phyloP scores from a whole-genome alignment of 148 eudicot species.

The Diospyros kaki region DNA sequence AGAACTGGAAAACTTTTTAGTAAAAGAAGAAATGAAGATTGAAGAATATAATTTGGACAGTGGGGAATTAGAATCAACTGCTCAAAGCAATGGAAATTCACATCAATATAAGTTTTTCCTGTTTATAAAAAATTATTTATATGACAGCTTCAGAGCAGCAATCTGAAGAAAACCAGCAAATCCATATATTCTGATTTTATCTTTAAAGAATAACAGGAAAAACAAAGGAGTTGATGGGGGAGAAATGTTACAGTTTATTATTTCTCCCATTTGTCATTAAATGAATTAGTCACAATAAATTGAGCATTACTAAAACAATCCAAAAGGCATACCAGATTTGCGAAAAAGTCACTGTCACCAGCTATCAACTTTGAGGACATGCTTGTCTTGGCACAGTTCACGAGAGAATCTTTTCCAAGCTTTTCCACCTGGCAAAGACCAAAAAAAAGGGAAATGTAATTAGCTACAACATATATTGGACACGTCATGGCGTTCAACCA shows the following conservation, averaged over 20 bases:
- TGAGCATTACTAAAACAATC: not conserved
- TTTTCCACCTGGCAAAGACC: slow-evolving; percentile 63
- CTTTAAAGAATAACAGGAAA: not conserved
- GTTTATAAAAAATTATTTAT: not conserved
- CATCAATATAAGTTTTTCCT: not conserved
- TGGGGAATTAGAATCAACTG: not conserved
- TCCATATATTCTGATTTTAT: not conserved
- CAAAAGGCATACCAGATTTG: slow-evolving; percentile 54
- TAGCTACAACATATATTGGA: slow-evolving; percentile 3
- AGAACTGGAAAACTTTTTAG: no score
- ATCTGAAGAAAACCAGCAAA: not conserved
- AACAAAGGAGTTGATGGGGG: not conserved
- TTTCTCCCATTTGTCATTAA: not conserved
- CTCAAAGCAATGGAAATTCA: not conserved
- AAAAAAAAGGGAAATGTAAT: not conserved
- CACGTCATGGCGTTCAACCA: not conserved
- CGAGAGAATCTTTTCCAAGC: slow-evolving; percentile 86
- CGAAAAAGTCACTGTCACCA: slow-evolving; percentile 83
- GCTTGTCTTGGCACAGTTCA: slow-evolving; percentile 97
- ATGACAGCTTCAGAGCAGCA: not conserved
- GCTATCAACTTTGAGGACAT: slow-evolving; percentile 90
- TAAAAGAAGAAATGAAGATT: no score
- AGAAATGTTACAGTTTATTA: not conserved
- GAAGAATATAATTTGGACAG: not conserved
- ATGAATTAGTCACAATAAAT: not conserved